These are phyloP conservation scores for Corylus americana DNA, from an alignment of 306 rosid species.

Conservation along the genomic window DNA sequence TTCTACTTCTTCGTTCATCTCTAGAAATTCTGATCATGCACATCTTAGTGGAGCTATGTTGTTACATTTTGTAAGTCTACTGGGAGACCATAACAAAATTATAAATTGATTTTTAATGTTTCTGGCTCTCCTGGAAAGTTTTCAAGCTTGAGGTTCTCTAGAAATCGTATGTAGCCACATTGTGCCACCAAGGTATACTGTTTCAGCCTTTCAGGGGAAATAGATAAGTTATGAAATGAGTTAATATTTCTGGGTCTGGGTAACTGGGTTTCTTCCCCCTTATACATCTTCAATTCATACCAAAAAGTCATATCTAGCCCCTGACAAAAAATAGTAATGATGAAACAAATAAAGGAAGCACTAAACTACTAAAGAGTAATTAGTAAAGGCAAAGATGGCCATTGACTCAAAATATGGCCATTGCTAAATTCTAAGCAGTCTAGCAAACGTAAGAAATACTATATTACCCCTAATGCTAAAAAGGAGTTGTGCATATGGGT, in stretches of 20 bases:
- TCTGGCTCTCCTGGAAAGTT: conserved; percentile 85
- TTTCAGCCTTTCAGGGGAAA: conserved; percentile 29
- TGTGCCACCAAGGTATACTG: conserved; percentile 82
- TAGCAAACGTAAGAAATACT: too few relatives aligned
- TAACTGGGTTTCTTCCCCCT: neutral
- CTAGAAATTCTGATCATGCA: conserved; percentile 74
- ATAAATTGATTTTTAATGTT: conserved; percentile 65
- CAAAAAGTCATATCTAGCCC: neutral
- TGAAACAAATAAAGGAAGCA: neutral
- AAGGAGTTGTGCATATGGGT: too few relatives aligned
- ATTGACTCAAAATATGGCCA: too few relatives aligned
- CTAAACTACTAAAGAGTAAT: too few relatives aligned
- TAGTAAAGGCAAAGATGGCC: too few relatives aligned
- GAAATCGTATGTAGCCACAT: conserved; percentile 73
- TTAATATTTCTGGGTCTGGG: neutral
- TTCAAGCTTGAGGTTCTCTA: conserved; percentile 60
- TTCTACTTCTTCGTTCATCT: conserved; percentile 89
- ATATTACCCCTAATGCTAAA: too few relatives aligned
- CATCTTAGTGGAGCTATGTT: conserved; percentile 86
- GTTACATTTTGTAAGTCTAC: conserved; percentile 59
- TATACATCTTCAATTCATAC: neutral
- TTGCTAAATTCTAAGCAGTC: too few relatives aligned
- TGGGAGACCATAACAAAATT: conserved; percentile 87
- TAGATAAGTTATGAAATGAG: conserved; percentile 19
- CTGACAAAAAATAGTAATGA: neutral